Conservation (phyloP, 345 rosid species). For the Eucalyptus caleyi region DNA sequence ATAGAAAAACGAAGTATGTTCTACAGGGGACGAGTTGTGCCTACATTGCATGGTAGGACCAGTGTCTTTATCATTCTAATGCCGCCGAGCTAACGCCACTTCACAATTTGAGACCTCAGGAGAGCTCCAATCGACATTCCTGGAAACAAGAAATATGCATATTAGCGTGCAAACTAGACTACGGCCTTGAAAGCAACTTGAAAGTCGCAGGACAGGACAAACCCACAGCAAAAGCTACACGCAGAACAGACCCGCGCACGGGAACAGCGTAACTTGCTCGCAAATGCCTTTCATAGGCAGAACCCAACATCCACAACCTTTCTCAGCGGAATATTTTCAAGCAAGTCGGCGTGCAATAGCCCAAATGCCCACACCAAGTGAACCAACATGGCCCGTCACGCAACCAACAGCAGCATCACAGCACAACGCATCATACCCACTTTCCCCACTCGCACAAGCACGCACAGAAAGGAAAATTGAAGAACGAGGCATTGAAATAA, state of each 20-base stretch:
- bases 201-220: background rate
- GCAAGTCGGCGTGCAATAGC: background rate
- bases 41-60: background rate
- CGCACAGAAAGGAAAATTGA: background rate
- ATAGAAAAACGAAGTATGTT: background rate
- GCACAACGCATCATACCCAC: background rate
- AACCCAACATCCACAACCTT: background rate
- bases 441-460: background rate
- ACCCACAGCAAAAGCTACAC: background rate
- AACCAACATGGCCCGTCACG: background rate
- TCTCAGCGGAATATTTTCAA: background rate
- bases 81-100: background rate
- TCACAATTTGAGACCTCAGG: background rate
- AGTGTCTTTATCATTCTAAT: background rate
- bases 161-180: background rate
- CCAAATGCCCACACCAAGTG: background rate
- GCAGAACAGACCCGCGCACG: background rate
- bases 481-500: background rate
- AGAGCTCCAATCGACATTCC: background rate
- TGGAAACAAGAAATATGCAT: background rate
- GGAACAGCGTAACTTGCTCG: background rate
- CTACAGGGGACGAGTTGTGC: background rate
- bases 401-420: background rate
- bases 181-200: background rate
- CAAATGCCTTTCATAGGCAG: background rate